phyloP scores from a whole-genome alignment of 805 yeast genomes.

The Candida vaughaniae region DNA sequence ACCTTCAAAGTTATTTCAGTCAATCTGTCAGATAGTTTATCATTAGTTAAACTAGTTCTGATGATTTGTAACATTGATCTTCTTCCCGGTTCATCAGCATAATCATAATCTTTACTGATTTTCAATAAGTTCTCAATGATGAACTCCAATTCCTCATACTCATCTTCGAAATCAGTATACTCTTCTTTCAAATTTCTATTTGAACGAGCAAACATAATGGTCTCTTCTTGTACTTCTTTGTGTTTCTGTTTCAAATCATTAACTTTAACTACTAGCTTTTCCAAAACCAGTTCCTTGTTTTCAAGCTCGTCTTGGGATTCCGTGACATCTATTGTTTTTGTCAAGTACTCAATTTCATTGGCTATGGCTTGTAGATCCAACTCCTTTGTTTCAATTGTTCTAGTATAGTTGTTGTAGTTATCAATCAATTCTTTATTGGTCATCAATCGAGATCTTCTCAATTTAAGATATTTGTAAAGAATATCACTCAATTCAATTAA shows the following conservation, averaged over 20 bases:
- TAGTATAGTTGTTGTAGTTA: slow-evolving; percentile 16
- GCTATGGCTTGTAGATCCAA: slow-evolving; percentile 6
- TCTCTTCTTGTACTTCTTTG: slow-evolving; percentile 4
- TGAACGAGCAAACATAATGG: slow-evolving; percentile 15
- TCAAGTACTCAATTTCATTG: slow-evolving; percentile 2
- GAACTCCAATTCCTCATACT: slow-evolving; percentile 63
- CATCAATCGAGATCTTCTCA: slow-evolving; percentile 32
- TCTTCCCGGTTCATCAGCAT: slow-evolving; percentile 87
- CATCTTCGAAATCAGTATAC: slow-evolving; percentile 28
- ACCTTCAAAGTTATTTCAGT: slow-evolving; percentile 61
- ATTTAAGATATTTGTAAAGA: slow-evolving; percentile 54
- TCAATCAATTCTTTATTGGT: slow-evolving; percentile 22
- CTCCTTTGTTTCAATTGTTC: slow-evolving; percentile 5
- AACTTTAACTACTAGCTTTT: slow-evolving; percentile 3
- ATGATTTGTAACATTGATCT: slow-evolving; percentile 60
- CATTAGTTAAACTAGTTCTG: slow-evolving; percentile 54
- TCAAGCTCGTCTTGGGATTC: slow-evolving; percentile 11
- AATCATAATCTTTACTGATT: slow-evolving; percentile 73
- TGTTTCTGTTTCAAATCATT: slow-evolving; percentile 8
- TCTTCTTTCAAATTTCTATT: slow-evolving; percentile 16
- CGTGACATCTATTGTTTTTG: slow-evolving; percentile 15
- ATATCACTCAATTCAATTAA: slow-evolving; percentile 65
- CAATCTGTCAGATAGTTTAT: slow-evolving; percentile 52
- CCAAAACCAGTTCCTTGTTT: slow-evolving; percentile 14
- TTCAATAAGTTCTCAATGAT: slow-evolving; percentile 70